Conservation (phyloP, 1,284 basidiomycete species). For the Ganoderma resinaceum region DNA sequence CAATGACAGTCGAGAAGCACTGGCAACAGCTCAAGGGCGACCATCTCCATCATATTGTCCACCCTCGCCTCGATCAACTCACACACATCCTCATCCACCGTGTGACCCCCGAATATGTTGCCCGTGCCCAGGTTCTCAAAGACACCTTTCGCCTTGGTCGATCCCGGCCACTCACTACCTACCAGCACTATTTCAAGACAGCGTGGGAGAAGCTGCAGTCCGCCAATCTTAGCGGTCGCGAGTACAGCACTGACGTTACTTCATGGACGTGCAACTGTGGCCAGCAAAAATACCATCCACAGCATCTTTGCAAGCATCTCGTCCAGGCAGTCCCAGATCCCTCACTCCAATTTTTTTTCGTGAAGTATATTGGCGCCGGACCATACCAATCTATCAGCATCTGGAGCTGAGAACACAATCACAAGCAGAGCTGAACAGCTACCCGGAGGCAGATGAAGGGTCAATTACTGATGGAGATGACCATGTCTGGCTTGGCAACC, state of each 20-base stretch:
- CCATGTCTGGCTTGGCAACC: background rate
- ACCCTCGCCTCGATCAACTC: constrained; percentile 25
- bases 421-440: background rate
- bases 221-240: constrained; percentile 9
- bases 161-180: background rate
- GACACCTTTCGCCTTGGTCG: background rate
- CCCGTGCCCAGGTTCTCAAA: background rate
- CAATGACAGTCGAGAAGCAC: constrained; percentile 29
- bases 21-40: constrained; percentile 27
- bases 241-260: constrained; percentile 18
- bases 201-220: constrained; percentile 14
- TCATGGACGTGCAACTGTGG: constrained; percentile 31
- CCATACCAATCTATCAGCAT: background rate
- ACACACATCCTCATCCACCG: constrained; percentile 12
- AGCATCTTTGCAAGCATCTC: constrained; percentile 31
- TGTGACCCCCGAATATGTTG: constrained; percentile 15
- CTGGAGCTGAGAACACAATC: background rate
- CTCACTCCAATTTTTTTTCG: background rate
- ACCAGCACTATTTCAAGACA: constrained; percentile 8
- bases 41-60: constrained; percentile 13
- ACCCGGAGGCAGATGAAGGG: background rate
- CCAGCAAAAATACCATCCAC: constrained; percentile 28
- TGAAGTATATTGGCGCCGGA: background rate
- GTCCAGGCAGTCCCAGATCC: constrained; percentile 19
- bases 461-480: background rate